Conservation (phyloP, 495 filamentous ascomycete species). For the Jackrogersella minutella region DNA sequence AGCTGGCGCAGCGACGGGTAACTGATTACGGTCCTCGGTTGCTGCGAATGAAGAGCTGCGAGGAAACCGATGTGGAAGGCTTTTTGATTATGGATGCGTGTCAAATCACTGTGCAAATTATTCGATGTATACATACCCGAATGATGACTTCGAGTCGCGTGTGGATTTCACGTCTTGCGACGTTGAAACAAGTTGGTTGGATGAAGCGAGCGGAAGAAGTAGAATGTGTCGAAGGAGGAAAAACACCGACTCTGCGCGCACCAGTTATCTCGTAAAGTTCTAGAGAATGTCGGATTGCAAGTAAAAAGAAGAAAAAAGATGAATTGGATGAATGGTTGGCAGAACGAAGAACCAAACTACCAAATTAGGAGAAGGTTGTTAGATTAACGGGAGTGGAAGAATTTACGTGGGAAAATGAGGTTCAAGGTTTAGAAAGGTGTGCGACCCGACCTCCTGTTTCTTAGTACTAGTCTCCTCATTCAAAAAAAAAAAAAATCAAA, state of each 20-base stretch:
- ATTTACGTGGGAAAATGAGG: slow-evolving; percentile 39
- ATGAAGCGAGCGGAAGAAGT: slow-evolving; percentile 36
- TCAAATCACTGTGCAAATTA: background rate
- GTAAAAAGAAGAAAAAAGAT: slow-evolving; percentile 22
- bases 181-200: slow-evolving; percentile 18
- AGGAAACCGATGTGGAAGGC: background rate
- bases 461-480: slow-evolving; percentile 16
- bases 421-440: slow-evolving; percentile 29
- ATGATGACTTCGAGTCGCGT: slow-evolving; percentile 33
- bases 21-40: background rate
- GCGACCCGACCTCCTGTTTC: slow-evolving; percentile 40
- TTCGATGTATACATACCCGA: slow-evolving; percentile 32
- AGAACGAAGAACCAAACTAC: slow-evolving; percentile 30
- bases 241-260: slow-evolving; percentile 27
- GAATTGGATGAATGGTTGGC: slow-evolving; percentile 31
- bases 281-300: slow-evolving; percentile 35
- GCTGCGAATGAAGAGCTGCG: background rate
- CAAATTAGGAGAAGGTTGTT: slow-evolving; percentile 38
- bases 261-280: slow-evolving; percentile 25
- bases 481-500: slow-evolving; percentile 41
- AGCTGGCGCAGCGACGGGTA: slow-evolving; percentile 1
- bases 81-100: background rate
- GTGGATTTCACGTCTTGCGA: slow-evolving; percentile 25
- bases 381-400: slow-evolving; percentile 29
- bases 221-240: slow-evolving; percentile 2